These are phyloP conservation scores for Kurtzmaniella natalensis DNA, from an alignment of 1,139 yeast genomes.

Conservation along the genomic window DNA sequence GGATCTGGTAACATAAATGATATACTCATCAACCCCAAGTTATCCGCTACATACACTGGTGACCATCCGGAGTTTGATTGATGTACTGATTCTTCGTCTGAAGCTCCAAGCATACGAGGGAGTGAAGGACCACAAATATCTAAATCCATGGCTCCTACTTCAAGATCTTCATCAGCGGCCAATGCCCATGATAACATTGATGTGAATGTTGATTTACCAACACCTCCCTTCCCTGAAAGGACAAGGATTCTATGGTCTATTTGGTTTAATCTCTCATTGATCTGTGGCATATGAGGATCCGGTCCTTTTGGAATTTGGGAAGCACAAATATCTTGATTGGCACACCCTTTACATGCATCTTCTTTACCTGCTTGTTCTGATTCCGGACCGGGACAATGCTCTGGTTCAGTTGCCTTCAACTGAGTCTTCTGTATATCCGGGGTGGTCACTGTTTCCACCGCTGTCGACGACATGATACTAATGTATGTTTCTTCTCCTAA, in stretches of 20 bases:
- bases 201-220: slow-evolving; percentile 94
- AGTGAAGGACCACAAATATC: slow-evolving; percentile 98
- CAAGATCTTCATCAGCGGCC: slow-evolving; percentile 81
- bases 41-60: slow-evolving; percentile 94
- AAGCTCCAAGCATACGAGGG: slow-evolving; percentile 90
- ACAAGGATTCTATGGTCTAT: slow-evolving; percentile 84
- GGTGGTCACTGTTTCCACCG: not conserved
- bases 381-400: slow-evolving; percentile 98
- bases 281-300: slow-evolving; percentile 87
- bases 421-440: slow-evolving; percentile 13
- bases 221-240: slow-evolving; percentile 96
- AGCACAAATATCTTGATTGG: slow-evolving; percentile 86
- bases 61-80: slow-evolving; percentile 93
- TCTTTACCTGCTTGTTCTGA: slow-evolving; percentile 90
- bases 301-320: slow-evolving; percentile 85
- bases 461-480: not conserved
- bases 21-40: slow-evolving; percentile 92
- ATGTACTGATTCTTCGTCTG: slow-evolving; percentile 76
- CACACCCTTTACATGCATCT: slow-evolving; percentile 93
- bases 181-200: slow-evolving; percentile 95
- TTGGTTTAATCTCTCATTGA: slow-evolving; percentile 59
- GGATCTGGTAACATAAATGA: slow-evolving; percentile 92
- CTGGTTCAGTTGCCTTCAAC: slow-evolving; percentile 67
- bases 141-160: slow-evolving; percentile 94
- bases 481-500: too few relatives aligned